Evolutionary conservation across 345 rosid genomes (phyloP), one percentile per base, ranked within the genome.

Genomic region (Hypericum perforatum): DNA sequence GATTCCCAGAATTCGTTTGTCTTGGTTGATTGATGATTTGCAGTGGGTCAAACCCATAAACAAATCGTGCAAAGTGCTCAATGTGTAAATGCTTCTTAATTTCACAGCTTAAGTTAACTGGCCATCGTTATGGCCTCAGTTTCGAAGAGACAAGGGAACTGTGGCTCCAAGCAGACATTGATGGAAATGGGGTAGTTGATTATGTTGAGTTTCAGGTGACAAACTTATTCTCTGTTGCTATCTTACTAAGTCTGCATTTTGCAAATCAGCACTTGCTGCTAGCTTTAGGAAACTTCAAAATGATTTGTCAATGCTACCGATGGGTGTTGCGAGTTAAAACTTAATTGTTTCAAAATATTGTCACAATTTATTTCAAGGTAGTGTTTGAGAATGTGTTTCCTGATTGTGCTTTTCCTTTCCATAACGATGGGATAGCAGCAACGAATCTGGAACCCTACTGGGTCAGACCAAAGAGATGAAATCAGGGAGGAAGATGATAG

Each of bases 181-280:
- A 87, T 64, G 86, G 92, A 46, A 80, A 85, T 2, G 86, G 81
- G 36, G 60, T 78, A 49, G 57, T 91, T 60, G 86, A 85, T 74
- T 78, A 76, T 64, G 77, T 79, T 56, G 95, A 87, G 73, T 91
- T 91, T 72, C 84, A 91, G 96, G 96, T 82, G 77, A 57, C 6
- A 9, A 64, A 43, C 54, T 9, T 16, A 48, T 66, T 29, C 32
- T 49, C 37, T 67, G 45, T 4, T 9, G 32, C 32, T 22, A 22
- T 22, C 32, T 22, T 22, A 22, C 32, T 22, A 22, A 1, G 4
- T 22, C 1, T 4, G 32, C 1, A 4, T 22, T 22, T 22, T 1
- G 32, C 32, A 22, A 22, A 22, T 22, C 32, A 22, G 4, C 32
- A 22, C 32, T 22, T 22, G 32, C 32, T 22, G 1, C 32, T 22